Base-by-base conservation (phyloP, 257 asterid species). In the Lycium ferocissimum region DNA sequence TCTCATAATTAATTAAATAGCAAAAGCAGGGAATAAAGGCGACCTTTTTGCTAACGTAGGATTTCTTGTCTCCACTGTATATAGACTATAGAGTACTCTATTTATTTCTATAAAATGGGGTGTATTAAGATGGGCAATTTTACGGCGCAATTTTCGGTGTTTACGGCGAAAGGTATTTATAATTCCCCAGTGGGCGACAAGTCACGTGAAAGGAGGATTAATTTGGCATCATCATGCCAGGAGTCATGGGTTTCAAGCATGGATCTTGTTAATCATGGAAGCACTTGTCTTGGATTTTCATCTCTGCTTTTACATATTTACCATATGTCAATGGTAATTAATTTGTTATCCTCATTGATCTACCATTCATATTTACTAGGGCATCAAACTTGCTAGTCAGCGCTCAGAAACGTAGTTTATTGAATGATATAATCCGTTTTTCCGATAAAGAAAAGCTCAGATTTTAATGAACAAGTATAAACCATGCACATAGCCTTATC, bases 111-210 rank as follows among this genome's bases (percentile, higher is more conserved):
- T 37, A 69, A 69, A 38, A 6, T 72, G 79, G 47, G 17, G 12
- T 65, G 35, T 13, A 51, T 73, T 79, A 85, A 57, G 70, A 45
- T 73, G 49, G 84, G 66, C 51, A 58, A 63, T 84, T 88, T 71
- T 86, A 70, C 84, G 93, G 92, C 94, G 92, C 89, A 88, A 72
- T 65, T 89, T 85, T 83, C 81, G 91, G 92, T 59, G 81, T 79
- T 43, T 84, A 78, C 59, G 81, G 80, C 13, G 43, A 82, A 47
- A 10, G 66, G 26, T 4, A 22, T 22, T 76, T 51, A 26, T 51
- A 13, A 76, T 26, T 14, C 4, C 58, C 67, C 1, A 63, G 84
- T 63, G 84, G 83, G 13, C 71, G 79, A 62, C 83, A 76, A 65
- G 40, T 14, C 70, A 84, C 70, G 79, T 33, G 86, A 84, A 20